phyloP scores from a whole-genome alignment of 2,329 filamentous ascomycete species.

The Sporothrix variecibatus region DNA sequence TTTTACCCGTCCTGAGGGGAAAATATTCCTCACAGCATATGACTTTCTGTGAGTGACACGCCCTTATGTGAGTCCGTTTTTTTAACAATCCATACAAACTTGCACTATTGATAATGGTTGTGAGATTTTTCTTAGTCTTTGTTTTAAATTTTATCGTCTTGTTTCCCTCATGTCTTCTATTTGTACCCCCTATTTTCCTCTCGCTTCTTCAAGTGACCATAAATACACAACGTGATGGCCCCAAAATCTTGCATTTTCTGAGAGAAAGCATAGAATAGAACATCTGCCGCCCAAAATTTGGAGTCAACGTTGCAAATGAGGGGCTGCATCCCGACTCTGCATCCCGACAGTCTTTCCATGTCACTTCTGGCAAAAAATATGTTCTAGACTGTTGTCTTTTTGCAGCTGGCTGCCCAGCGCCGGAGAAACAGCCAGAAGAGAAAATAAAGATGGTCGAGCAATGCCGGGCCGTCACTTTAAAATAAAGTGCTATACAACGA shows the following conservation, averaged over 20 bases:
- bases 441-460: not conserved
- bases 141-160: not conserved
- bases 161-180: too few relatives aligned
- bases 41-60: not conserved
- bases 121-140: not conserved
- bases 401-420: not conserved
- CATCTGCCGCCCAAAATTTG: not conserved
- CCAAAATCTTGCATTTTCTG: not conserved
- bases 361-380: not conserved
- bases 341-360: not conserved
- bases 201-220: too few relatives aligned
- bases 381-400: not conserved
- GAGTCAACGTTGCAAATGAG: conserved; percentile 18
- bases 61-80: not conserved
- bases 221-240: too few relatives aligned
- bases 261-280: too few relatives aligned
- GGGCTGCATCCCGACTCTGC: not conserved
- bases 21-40: not conserved
- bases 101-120: too few relatives aligned
- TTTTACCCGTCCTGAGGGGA: not conserved
- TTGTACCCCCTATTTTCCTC: not conserved
- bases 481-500: conserved; percentile 7
- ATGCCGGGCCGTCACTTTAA: not conserved
- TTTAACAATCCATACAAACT: too few relatives aligned
- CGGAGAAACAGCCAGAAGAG: not conserved